Percentiles rank a stretch among this genome's conserved stretches.
These are phyloP conservation scores for Solanum arcanum DNA, from an alignment of 257 asterid species.

Conservation along the genomic window DNA sequence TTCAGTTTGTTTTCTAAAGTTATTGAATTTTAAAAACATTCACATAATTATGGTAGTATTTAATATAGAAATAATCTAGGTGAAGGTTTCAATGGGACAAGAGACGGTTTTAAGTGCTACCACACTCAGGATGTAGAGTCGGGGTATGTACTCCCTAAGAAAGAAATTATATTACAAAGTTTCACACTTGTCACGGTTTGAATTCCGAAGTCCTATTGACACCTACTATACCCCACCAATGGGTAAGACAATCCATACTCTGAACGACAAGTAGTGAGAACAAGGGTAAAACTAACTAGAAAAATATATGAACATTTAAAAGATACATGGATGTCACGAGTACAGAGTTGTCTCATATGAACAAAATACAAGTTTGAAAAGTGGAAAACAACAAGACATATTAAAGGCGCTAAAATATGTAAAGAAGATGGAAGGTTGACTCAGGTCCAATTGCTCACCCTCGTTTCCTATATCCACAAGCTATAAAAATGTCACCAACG, in stretches of 20 bases:
- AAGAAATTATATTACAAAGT: neutral
- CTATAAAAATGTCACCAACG: neutral
- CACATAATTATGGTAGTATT: neutral
- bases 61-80: neutral
- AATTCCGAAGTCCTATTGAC: neutral
- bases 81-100: neutral
- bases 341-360: neutral
- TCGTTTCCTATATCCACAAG: neutral
- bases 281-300: too few species aligned
- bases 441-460: neutral
- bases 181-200: too few species aligned
- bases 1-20: neutral
- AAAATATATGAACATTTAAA: too few species aligned
- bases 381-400: neutral
- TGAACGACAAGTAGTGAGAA: too few species aligned
- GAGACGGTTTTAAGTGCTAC: neutral
- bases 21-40: neutral
- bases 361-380: neutral
- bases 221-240: neutral
- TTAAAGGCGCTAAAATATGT: neutral
- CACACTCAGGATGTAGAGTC: neutral
- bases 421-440: neutral
- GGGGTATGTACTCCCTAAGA: neutral
- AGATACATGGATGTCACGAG: neutral
- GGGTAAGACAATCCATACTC: neutral